Conservation (phyloP, 2,329 filamentous ascomycete genomes). For the Didymella exigua region DNA sequence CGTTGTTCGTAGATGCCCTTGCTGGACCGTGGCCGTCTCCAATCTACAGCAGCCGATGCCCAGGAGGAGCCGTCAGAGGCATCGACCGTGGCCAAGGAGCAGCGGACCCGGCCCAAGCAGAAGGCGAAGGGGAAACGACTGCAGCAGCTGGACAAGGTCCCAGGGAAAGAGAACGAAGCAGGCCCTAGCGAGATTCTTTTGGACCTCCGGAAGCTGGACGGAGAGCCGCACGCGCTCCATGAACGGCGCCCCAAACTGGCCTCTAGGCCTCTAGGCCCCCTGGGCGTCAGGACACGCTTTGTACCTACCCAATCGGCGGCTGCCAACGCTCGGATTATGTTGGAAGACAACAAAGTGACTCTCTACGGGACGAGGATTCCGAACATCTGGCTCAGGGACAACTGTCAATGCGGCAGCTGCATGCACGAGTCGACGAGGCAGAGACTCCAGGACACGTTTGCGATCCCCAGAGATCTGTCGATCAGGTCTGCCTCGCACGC, state of each 20-base stretch:
- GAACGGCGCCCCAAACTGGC: not conserved
- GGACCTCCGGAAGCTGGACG: not conserved
- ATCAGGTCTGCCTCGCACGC: conserved; percentile 24
- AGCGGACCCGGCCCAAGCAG: no score
- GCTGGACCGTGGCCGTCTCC: not conserved
- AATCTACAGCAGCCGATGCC: not conserved
- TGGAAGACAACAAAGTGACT: conserved; percentile 10
- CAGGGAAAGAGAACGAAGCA: not conserved
- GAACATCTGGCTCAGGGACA: conserved; percentile 61
- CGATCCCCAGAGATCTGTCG: conserved; percentile 43
- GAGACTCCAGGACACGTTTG: conserved; percentile 70
- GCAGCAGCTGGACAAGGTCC: not conserved
- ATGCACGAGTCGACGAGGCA: conserved; percentile 74
- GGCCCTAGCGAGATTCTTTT: not conserved
- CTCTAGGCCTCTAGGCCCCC: not conserved
- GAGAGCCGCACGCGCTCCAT: not conserved
- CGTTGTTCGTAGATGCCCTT: not conserved
- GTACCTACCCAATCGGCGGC: not conserved
- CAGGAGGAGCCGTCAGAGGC: no score
- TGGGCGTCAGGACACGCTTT: not conserved
- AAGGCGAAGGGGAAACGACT: not conserved
- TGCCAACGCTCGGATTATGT: not conserved
- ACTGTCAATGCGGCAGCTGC: conserved; percentile 71
- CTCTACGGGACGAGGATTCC: conserved; percentile 9
- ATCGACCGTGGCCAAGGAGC: not conserved